phyloP scores from a whole-genome alignment of 176 grass and related monocot species.

The Carex scoparia region DNA sequence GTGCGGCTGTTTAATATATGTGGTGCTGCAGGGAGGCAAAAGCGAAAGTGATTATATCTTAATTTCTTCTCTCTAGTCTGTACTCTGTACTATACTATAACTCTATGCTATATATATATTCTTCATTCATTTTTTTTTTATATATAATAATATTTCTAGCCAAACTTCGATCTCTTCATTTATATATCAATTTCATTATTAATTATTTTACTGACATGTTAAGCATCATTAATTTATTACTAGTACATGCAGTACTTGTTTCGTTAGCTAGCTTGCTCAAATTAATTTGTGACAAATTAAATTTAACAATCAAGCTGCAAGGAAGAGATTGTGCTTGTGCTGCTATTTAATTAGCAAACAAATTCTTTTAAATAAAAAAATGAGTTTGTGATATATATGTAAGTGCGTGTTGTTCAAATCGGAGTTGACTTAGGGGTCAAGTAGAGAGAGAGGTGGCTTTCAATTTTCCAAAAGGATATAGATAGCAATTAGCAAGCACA shows the following conservation, averaged over 20 bases:
- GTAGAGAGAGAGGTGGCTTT: neutral
- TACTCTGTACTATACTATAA: too few relatives aligned
- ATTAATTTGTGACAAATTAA: too few relatives aligned
- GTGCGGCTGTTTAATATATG: neutral
- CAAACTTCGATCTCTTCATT: neutral
- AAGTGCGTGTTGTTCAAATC: neutral
- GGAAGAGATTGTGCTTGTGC: too few relatives aligned
- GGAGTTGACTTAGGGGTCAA: neutral
- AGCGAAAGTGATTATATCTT: neutral
- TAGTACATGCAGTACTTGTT: too few relatives aligned
- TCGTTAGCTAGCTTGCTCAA: too few relatives aligned
- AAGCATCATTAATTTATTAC: too few relatives aligned
- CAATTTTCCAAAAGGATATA: neutral
- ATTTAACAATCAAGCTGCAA: too few relatives aligned
- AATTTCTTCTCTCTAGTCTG: neutral
- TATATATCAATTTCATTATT: too few relatives aligned
- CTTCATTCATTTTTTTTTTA: neutral
- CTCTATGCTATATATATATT: neutral
- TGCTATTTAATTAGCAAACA: too few relatives aligned
- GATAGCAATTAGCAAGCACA: neutral
- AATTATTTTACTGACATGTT: too few relatives aligned
- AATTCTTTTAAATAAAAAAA: too few relatives aligned
- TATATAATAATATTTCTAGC: neutral
- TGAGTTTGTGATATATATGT: neutral
- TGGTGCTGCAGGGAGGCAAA: neutral